phyloP scores from a whole-genome alignment of 306 rosid genomes.

The Spatholobus suberectus region DNA sequence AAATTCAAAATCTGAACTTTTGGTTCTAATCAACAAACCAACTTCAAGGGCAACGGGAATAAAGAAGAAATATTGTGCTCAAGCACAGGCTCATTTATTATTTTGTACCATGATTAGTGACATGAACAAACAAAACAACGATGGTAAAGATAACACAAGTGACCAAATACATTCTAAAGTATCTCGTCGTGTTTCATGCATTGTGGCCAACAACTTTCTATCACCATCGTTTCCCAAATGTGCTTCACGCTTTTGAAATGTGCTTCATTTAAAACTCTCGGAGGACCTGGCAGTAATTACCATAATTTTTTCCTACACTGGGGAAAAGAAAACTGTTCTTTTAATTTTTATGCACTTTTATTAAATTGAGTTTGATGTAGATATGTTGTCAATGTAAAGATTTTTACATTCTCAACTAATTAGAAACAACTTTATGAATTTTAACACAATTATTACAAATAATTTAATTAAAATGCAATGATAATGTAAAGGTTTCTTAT shows the following conservation, averaged over 20 bases:
- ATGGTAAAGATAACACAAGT: background rate
- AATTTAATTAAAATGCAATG: no score
- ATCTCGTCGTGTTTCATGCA: background rate
- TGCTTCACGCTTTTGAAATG: background rate
- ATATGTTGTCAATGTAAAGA: no score
- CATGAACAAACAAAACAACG: background rate
- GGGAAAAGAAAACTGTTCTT: background rate
- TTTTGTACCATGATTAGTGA: background rate
- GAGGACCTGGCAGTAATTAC: background rate
- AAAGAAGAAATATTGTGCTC: background rate
- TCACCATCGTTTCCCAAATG: background rate
- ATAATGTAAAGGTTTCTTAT: no score
- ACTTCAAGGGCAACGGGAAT: background rate
- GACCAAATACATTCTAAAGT: background rate
- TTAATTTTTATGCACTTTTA: background rate
- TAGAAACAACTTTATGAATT: no score
- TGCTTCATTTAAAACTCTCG: background rate
- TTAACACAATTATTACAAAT: no score
- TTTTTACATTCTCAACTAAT: no score
- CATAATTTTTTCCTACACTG: background rate
- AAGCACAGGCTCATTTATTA: background rate
- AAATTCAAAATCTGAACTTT: background rate
- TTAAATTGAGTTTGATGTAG: no score
- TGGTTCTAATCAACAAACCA: background rate
- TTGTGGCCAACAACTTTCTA: background rate